These are phyloP conservation scores for Fusarium sp. DNA, from an alignment of 2,329 filamentous ascomycete genomes.

Conservation along the genomic window DNA sequence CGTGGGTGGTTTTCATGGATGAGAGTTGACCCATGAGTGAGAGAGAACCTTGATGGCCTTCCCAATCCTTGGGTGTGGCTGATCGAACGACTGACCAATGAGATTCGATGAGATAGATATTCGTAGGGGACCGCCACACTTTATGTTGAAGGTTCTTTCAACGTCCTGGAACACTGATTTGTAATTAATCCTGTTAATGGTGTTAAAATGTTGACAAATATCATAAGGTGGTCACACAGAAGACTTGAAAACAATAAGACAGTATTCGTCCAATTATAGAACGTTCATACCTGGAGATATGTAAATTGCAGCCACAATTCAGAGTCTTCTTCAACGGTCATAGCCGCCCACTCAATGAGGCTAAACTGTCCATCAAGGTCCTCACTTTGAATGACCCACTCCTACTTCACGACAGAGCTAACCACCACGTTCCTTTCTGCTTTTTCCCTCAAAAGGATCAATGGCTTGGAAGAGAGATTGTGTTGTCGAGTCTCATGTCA, in stretches of 20 bases:
- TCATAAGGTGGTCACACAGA: background rate
- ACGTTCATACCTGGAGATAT: background rate
- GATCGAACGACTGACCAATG: constrained; percentile 29
- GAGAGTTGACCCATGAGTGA: constrained; percentile 15
- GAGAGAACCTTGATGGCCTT: constrained; percentile 48
- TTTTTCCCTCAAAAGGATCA: background rate
- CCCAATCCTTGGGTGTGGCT: constrained; percentile 38
- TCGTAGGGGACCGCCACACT: constrained; percentile 35
- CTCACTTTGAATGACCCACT: constrained; percentile 48
- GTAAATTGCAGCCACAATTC: constrained; percentile 26
- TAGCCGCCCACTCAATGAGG: constrained; percentile 8
- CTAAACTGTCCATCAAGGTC: constrained; percentile 46
- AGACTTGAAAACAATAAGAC: rapidly evolving
- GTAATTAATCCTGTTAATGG: background rate
- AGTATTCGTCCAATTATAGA: background rate
- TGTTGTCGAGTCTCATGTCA: constrained; percentile 10
- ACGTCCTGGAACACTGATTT: background rate
- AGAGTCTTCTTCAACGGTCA: constrained; percentile 9
- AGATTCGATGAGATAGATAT: background rate
- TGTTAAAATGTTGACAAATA: background rate
- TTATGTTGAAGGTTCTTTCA: constrained; percentile 11
- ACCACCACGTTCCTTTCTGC: constrained; percentile 8
- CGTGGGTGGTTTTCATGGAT: constrained; percentile 20
- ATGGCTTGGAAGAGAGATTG: background rate
- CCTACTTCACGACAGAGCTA: constrained; percentile 11